Percentiles rank a stretch among this genome's conserved stretches.
Evolutionary conservation across 352 stramenopile species (phyloP).

Genomic region (Globisporangium sylvaticum): DNA sequence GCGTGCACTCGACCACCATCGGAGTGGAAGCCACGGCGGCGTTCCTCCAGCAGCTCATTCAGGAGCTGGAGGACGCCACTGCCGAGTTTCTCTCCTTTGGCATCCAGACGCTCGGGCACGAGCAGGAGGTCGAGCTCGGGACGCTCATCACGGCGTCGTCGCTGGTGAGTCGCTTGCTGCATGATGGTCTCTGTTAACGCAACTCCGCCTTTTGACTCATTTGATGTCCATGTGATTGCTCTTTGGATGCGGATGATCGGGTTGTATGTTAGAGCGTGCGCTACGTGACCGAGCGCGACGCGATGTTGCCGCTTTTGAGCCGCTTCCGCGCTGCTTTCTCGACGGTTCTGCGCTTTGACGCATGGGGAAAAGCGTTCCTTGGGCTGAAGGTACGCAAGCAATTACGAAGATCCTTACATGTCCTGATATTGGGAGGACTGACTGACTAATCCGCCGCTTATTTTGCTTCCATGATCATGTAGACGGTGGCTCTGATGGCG

Average conservation of each 20-base stretch:
- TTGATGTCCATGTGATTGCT: background rate
- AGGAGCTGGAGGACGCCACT: conserved; percentile 58
- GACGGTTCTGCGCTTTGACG: conserved; percentile 45
- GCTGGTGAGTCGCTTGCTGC: conserved; percentile 23
- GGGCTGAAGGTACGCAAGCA: conserved; percentile 38
- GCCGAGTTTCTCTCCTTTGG: conserved; percentile 27
- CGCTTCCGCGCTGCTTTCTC: conserved; percentile 51
- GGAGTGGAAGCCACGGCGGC: conserved; percentile 50
- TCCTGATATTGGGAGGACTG: too few relatives aligned
- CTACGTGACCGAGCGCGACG: conserved; percentile 69
- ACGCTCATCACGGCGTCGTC: conserved; percentile 63
- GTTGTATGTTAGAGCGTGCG: conserved; percentile 44
- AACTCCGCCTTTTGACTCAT: background rate
- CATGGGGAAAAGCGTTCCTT: conserved; percentile 38
- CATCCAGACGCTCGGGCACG: conserved; percentile 23
- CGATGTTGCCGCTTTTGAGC: conserved; percentile 48
- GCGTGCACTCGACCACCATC: conserved; percentile 66
- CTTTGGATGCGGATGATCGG: background rate
- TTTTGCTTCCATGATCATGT: too few relatives aligned
- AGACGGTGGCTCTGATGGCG: conserved; percentile 70
- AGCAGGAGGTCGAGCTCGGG: conserved; percentile 67
- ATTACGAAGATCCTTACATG: too few relatives aligned
- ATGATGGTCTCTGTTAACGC: background rate
- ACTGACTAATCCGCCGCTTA: too few relatives aligned
- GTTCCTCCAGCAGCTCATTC: conserved; percentile 62